Evolutionary conservation across 495 filamentous ascomycete species (phyloP), one percentile per base, ranked within the genome.

Genomic region (Choiromyces venosus): DNA sequence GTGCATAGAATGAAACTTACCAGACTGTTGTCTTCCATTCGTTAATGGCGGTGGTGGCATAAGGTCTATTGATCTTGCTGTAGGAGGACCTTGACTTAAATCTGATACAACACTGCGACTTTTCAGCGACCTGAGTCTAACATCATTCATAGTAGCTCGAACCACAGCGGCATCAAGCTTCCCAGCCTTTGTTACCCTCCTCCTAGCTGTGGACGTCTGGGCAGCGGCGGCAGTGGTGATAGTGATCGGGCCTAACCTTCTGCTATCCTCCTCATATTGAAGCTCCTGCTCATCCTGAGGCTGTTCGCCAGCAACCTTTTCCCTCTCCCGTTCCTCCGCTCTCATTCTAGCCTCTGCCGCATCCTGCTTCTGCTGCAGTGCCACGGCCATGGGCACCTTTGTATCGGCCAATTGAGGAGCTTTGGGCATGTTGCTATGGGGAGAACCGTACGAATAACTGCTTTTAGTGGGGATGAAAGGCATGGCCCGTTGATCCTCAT

Each of bases 401-500:
- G 78, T 80, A 67, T 80, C 78, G 33, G 78, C 75, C 35, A 80
- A 37, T 66, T 79, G 78, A 5, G 78, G 78, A 0, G 78, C 74
- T 71, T 80, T 80, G 36, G 78, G 78, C 70, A 80, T 76, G 68
- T 84, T 84, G 19, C 82, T 83, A 73, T 81, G 81, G 16, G 75
- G 72, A 14, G 85, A 86, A 18, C 85, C 85, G 76, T 85, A 86
- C 5, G 85, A 85, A 64, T 86, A 77, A 39, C 71, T 81, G 65
- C 71, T 72, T 44, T 71, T 79, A 46, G 73, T 79, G 10, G 79
- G 74, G 78, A 80, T 71, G 25, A 74, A 80, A 3, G 78, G 78
- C 37, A 80, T 66, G 3, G 52, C 52, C 52, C 52, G 52, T 35
- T 74, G 72, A 25, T 78, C 76, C 36, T 52, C 74, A 18, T 79